Conservation (phyloP, 768 basidiomycete genomes). For the Phanerodontia chrysosporium region DNA sequence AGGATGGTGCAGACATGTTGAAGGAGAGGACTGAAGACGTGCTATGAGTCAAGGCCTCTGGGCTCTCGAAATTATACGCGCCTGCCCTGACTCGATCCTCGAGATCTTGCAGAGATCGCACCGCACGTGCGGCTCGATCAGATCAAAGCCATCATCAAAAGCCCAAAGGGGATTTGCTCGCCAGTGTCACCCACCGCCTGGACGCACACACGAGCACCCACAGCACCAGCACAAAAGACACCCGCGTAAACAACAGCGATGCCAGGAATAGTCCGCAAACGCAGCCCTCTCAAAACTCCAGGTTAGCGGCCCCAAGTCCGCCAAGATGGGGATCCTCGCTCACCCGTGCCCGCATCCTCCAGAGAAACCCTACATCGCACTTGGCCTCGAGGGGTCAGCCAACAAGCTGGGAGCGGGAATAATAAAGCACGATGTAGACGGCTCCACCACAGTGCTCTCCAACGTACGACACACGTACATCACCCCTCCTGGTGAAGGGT, state of each 20-base stretch:
- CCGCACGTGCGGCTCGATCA: conserved; percentile 4
- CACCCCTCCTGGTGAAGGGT: conserved; percentile 97
- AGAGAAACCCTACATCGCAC: conserved; percentile 77
- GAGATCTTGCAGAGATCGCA: conserved; percentile 10
- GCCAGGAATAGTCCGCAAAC: conserved; percentile 11
- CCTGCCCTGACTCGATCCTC: conserved; percentile 10
- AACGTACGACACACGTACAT: conserved; percentile 98
- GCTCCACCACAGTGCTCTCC: conserved; percentile 73
- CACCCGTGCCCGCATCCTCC: not conserved
- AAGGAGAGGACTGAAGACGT: not conserved
- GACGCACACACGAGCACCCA: not conserved
- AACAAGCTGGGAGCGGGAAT: conserved; percentile 97
- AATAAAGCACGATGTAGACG: conserved; percentile 76
- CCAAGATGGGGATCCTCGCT: not conserved
- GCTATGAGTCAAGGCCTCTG: not conserved
- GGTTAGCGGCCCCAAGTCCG: not conserved
- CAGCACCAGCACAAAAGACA: not conserved
- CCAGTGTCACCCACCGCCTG: not conserved
- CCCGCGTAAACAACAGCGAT: not conserved
- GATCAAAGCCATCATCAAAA: not conserved
- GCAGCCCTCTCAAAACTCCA: conserved; percentile 6
- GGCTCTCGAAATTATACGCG: not conserved
- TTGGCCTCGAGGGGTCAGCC: conserved; percentile 96
- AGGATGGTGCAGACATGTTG: conserved; percentile 43
- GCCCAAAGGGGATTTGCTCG: not conserved